Evolutionary conservation across 1,284 basidiomycete species (phyloP), one percentile per base, ranked within the genome.

Genomic region (Rhodotorula sp.): DNA sequence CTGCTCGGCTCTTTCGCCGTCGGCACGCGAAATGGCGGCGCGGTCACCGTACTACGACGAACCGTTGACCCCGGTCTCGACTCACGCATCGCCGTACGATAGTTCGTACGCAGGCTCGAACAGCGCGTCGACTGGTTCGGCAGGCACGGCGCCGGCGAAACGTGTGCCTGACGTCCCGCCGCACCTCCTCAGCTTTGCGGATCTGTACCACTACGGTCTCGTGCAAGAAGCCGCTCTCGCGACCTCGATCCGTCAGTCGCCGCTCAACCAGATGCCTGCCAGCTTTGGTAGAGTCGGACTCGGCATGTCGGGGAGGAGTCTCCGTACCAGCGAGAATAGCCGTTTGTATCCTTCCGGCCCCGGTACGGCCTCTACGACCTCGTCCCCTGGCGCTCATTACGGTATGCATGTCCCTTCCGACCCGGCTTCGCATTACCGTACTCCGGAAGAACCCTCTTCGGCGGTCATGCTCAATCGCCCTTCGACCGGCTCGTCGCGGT

Each of bases 151-250:
- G 18, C 19, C 49, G 49, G 49, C 49, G 18, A 28, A 43, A 14
- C 38, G 38, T 10, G 38, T 12, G 12, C 38, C 26, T 12, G 54
- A 15, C 2, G 26, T 26, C 4, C 14, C 54, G 14, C 14, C 26
- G 14, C n/a, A 55, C 67, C 76, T 74, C 18, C 75, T 78, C 64
- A 74, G 71, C 64, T 77, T 76, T 45, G 62, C 71, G 45, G 76
- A 76, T 52, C 74, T 77, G 49, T 73, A 77, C 72, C 72, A 72
- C 67, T 59, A 72, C 49, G 76, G 72, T 10, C 59, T 76, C 31
- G 60, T 67, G 47, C 62, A 56, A 43, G 74, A 71, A 8, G 60
- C 62, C 8, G 26, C 31, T 3, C 48, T 65, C 31, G 72, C 60
- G 68, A 63, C 19, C 56, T 64, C 34, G 71, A 71, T 48, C 31